phyloP scores from a whole-genome alignment of 2,329 filamentous ascomycete species.

The Trichophaea hybrida region DNA sequence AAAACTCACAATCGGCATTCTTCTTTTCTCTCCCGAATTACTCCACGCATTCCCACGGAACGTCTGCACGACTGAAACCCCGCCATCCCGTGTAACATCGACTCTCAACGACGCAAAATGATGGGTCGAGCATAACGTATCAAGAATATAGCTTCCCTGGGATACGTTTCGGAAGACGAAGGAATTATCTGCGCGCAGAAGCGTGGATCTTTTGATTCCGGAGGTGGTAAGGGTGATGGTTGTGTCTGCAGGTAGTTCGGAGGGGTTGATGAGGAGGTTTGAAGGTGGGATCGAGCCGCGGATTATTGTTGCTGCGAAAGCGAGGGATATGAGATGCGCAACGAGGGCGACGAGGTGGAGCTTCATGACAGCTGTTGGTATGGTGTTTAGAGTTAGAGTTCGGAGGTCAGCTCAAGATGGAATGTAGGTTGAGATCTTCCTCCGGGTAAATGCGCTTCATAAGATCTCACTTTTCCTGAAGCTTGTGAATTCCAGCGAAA shows the following conservation, averaged over 20 bases:
- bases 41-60: constrained; percentile 81
- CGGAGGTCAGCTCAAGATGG: background rate
- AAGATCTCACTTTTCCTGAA: background rate
- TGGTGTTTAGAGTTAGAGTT: background rate
- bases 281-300: constrained; percentile 16
- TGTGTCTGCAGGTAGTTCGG: constrained; percentile 17
- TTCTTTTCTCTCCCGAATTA: constrained; percentile 57
- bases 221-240: constrained; percentile 22
- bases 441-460: background rate
- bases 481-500: too few relatives aligned
- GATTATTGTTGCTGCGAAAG: constrained; percentile 12
- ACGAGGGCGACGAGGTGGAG: constrained; percentile 11
- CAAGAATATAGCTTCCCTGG: constrained; percentile 60
- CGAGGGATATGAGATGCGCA: constrained; percentile 6
- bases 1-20: constrained; percentile 50
- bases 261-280: constrained; percentile 17
- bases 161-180: constrained; percentile 20
- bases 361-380: background rate
- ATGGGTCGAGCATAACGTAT: constrained; percentile 61
- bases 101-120: constrained; percentile 67
- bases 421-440: too few relatives aligned
- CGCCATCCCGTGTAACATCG: constrained; percentile 45
- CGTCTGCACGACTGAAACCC: constrained; percentile 60
- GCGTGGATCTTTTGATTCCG: constrained; percentile 9
- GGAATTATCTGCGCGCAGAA: constrained; percentile 12